These are phyloP conservation scores for Aspergillus diversus DNA, from an alignment of 495 filamentous ascomycete species.

Conservation along the genomic window DNA sequence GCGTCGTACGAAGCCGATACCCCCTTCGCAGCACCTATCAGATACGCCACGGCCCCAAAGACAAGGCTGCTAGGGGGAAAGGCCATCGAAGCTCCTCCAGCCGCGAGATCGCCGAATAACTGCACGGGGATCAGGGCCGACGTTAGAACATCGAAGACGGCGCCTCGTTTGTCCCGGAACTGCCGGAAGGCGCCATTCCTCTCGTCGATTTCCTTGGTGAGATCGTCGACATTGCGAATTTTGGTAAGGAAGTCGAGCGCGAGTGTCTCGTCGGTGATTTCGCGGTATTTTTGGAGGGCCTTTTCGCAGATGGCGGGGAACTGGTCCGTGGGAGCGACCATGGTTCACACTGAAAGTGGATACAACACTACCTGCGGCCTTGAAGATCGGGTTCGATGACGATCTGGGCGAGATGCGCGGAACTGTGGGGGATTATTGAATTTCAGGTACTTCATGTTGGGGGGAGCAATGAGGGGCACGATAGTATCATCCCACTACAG, in stretches of 20 bases:
- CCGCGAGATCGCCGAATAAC: constrained; percentile 31
- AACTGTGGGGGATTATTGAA: too few species aligned
- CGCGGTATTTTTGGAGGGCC: constrained; percentile 14
- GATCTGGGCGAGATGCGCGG: too few species aligned
- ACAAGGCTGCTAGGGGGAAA: constrained; percentile 34
- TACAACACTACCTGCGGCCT: too few species aligned
- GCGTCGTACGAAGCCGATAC: constrained; percentile 35
- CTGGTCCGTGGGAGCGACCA: constrained; percentile 2
- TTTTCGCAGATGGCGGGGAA: constrained; percentile 18
- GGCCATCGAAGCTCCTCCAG: constrained; percentile 27
- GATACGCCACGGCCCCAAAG: constrained; percentile 35
- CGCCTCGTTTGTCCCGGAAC: constrained; percentile 27
- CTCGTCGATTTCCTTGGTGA: constrained; percentile 19
- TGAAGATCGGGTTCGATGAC: too few species aligned
- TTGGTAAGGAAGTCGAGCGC: constrained; percentile 1
- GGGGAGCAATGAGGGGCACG: too few species aligned
- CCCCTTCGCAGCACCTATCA: constrained; percentile 37
- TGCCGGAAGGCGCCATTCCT: constrained; percentile 21
- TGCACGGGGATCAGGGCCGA: constrained; percentile 31
- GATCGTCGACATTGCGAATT: constrained; percentile 18
- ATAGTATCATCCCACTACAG: too few species aligned
- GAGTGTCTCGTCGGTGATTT: constrained; percentile 18
- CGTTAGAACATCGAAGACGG: constrained; percentile 22
- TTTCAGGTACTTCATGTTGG: too few species aligned
- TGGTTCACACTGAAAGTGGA: too few species aligned